Base-by-base conservation (phyloP, 164 flowering plant genomes). In the Aristolochia californica region DNA sequence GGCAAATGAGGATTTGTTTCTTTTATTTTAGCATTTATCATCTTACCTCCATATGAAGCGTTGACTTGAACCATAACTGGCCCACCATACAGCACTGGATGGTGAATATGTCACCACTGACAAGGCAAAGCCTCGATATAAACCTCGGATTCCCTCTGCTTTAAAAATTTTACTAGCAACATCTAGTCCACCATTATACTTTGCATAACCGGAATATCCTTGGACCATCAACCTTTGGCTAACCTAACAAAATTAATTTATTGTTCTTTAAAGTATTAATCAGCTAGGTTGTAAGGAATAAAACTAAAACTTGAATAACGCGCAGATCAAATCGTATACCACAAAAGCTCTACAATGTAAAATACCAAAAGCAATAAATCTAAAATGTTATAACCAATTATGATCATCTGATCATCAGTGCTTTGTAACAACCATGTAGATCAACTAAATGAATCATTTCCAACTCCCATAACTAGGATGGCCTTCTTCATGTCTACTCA, bases 21-120 rank as follows among this genome's bases (percentile, higher is more conserved):
- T n/a, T 47, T 5, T 49, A 24, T 18, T 51, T 18, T 13, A 51
- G 24, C 54, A 51, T 51, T 18, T 51, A 22, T 18, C 21, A 18
- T 61, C 71, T 65, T 65, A 93, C 99, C 91, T 83, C 99, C 99
- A 93, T 45, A 93, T 78, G 52, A 77, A 59, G n/a, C 97, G 95
- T 61, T 93, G 97, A 72, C 95, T 87, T 64, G 97, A 79, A 65
- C 97, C 97, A 74, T 93, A 93, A 65, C 88, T 89, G 50, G 99
- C 99, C 99, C 99, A 93, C 99, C 99, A 93, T 20, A 87, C 97
- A 78, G 99, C 99, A 85, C 96, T 93, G 8, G 97, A 89, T 43
- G 99, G 99, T 16, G 95, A 72, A 73, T 93, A 93, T 43, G 99
- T 93, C 77, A 85, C 63, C 48, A 84, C 82, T 49, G 99, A 93